Percentiles rank a stretch among this genome's conserved stretches.
These are phyloP conservation scores for Trichoderma guizhouense DNA, from an alignment of 2,329 filamentous ascomycete genomes.

Conservation along the genomic window DNA sequence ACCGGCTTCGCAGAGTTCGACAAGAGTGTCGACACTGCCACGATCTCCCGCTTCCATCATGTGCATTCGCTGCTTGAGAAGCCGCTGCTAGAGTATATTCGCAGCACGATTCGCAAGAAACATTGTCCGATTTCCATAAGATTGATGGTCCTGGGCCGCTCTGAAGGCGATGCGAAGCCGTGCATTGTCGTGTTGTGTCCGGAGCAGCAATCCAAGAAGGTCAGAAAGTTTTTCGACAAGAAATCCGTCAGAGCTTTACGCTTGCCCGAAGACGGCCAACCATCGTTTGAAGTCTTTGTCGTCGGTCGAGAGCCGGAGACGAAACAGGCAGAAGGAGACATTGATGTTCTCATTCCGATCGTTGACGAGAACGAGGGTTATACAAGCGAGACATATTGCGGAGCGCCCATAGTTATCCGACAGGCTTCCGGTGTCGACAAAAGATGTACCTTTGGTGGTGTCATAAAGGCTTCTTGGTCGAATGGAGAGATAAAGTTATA, in stretches of 20 bases:
- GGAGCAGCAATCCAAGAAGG: neutral
- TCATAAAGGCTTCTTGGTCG: neutral
- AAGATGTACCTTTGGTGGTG: neutral
- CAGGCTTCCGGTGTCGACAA: too few species aligned
- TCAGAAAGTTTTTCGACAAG: neutral
- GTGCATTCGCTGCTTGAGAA: neutral
- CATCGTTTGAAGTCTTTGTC: neutral
- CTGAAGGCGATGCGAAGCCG: neutral
- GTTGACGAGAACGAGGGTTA: too few species aligned
- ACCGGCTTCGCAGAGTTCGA: neutral
- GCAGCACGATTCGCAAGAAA: neutral
- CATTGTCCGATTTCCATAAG: neutral
- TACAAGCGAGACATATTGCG: too few species aligned
- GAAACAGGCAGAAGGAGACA: too few species aligned
- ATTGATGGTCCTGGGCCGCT: neutral
- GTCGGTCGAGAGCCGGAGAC: neutral
- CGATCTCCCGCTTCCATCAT: neutral
- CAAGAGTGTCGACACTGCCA: neutral
- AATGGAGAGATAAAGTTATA: neutral
- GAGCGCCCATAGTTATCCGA: too few species aligned
- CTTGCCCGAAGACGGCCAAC: neutral
- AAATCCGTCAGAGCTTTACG: neutral
- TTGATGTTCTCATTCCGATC: too few species aligned
- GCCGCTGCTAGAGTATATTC: neutral
- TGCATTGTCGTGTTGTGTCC: neutral